Evolutionary conservation across 2,329 filamentous ascomycete species (phyloP), one percentile per base, ranked within the genome.

Genomic region (Claviceps sp.): DNA sequence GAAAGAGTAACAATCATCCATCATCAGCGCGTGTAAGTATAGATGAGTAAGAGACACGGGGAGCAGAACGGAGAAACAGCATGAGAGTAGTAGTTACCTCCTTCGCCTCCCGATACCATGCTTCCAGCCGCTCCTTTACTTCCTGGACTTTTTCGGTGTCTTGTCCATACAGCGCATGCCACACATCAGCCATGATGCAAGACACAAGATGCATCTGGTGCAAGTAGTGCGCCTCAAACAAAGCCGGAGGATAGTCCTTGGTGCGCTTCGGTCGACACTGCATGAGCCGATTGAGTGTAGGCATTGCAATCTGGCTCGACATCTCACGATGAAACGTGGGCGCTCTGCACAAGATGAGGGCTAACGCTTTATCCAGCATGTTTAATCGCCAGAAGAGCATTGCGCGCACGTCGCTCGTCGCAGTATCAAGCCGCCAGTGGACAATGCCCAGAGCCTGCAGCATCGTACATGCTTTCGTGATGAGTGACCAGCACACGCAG

Each of bases 381-480:
- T 52, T 52, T 22, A 52, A 30, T 7, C 45, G 50, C 50, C 50
- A 52, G 22, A 52, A 52, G 16, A 52, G 37, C 30, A 43, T 16
- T 6, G 38, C n/a, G n/a, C 50, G 50, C 40, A 45, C 2, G 2
- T 52, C 50, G 14, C 45, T 30, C 9, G 50, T 42, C 18, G 18
- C 34, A 16, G 50, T 7, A n/a, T 52, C 50, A 18, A 52, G 45
- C 22, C 43, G 44, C 44, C 50, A 48, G 24, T 52, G 26, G 40
- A 38, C 16, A 20, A 49, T 41, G 9, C 50, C 50, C 37, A 52
- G 9, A 13, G 50, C 50, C 38, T 52, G 50, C 18, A 52, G 20
- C 50, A 52, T 52, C 2, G 26, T 48, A 20, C 50, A 48, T 22
- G 50, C 50, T 30, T 43, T 52, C 5, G 44, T 42, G 20, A 48